A percentile compares a stretch with the other conserved stretches of the same genome.
Conservation (phyloP, 495 filamentous ascomycete species). For the Penicillium alfredii region DNA sequence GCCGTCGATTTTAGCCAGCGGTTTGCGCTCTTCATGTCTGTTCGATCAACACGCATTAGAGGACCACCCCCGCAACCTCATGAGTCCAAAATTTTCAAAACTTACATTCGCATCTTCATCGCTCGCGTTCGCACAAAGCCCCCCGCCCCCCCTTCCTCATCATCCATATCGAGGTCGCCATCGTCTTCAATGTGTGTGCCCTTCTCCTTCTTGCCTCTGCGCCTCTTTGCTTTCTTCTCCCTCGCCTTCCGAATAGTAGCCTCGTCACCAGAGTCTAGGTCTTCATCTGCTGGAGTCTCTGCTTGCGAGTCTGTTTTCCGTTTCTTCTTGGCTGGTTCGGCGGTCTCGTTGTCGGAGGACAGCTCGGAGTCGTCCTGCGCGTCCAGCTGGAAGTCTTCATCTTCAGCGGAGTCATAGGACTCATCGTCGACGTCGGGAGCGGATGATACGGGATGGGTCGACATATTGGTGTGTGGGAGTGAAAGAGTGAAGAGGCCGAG, state of each 20-base stretch:
- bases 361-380: constrained; percentile 44
- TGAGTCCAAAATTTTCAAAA: constrained; percentile 6
- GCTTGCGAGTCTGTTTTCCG: constrained; percentile 30
- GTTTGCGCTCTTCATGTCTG: constrained; percentile 61
- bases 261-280: constrained; percentile 70
- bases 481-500: neutral
- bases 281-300: constrained; percentile 27
- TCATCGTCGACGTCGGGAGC: constrained; percentile 43
- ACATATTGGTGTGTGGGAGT: constrained; percentile 18
- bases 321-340: constrained; percentile 36
- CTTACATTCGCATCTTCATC: constrained; percentile 56
- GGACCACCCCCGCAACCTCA: constrained; percentile 5
- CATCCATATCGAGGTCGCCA: constrained; percentile 47
- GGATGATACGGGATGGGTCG: constrained; percentile 15
- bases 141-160: constrained; percentile 62
- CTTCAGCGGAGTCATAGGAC: constrained; percentile 64
- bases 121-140: constrained; percentile 78
- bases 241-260: constrained; percentile 59
- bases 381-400: constrained; percentile 67
- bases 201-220: constrained; percentile 36
- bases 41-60: constrained; percentile 5
- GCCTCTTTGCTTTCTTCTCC: constrained; percentile 49
- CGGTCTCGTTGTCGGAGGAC: constrained; percentile 26
- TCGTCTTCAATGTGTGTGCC: constrained; percentile 36
- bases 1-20: constrained; percentile 55